Conservation (phyloP, 345 rosid species). For the Bretschneidera sinensis region DNA sequence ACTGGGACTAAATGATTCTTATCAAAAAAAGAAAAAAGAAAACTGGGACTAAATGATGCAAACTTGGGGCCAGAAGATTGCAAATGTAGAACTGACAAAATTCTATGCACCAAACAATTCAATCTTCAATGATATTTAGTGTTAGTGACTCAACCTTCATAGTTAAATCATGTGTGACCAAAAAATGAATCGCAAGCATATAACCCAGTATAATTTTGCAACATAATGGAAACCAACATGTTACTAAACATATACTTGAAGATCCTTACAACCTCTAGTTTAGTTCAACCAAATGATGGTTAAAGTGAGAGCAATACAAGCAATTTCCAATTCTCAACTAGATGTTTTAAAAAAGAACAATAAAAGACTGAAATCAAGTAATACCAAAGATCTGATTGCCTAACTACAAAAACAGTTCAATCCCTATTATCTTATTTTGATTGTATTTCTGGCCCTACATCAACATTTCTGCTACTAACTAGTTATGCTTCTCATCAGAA, state of each 20-base stretch:
- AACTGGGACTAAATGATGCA: not conserved
- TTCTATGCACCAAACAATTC: not conserved
- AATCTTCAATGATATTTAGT: not conserved
- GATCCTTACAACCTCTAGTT: not conserved
- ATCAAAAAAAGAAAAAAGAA: too few species aligned
- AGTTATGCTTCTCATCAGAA: not conserved
- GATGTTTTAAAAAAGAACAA: not conserved
- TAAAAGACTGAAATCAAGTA: too few species aligned
- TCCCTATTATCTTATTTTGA: too few species aligned
- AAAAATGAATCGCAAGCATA: not conserved
- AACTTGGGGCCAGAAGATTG: not conserved
- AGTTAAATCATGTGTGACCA: not conserved
- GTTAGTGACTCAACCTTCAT: too few species aligned
- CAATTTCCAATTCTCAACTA: too few species aligned
- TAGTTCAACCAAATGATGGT: not conserved
- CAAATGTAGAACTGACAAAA: not conserved
- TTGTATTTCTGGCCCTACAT: too few species aligned
- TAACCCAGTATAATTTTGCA: too few species aligned
- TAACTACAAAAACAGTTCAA: not conserved
- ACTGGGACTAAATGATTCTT: too few species aligned
- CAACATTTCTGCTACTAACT: not conserved
- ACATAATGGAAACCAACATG: too few species aligned
- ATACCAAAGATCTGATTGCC: not conserved
- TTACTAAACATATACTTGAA: too few species aligned
- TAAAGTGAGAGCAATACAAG: too few species aligned